phyloP scores from a whole-genome alignment of 1,284 basidiomycete genomes.

The Malassezia furfur region DNA sequence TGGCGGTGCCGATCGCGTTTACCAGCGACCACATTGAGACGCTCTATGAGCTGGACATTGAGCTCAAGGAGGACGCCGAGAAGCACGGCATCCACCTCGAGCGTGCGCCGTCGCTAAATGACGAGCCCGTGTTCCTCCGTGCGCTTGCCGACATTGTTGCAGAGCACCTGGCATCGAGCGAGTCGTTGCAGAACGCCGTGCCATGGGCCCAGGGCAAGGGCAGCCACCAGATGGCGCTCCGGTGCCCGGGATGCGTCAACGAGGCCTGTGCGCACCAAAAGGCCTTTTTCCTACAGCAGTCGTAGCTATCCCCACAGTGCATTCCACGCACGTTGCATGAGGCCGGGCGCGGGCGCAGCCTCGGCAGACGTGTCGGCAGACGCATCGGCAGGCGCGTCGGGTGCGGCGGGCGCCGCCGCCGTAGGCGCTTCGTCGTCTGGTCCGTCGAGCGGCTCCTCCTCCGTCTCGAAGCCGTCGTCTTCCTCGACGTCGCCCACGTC shows the following conservation, averaged over 20 bases:
- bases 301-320: conserved; percentile 12
- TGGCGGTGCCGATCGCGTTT: conserved; percentile 92
- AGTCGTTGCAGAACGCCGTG: conserved; percentile 16
- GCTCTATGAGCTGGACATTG: conserved; percentile 87
- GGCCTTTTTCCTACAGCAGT: conserved; percentile 59
- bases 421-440: not conserved
- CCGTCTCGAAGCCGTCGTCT: not conserved
- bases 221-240: conserved; percentile 70
- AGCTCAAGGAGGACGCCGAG: conserved; percentile 80
- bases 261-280: conserved; percentile 77
- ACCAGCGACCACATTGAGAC: conserved; percentile 99
- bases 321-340: conserved; percentile 14
- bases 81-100: conserved; percentile 83
- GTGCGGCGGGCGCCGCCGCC: not conserved
- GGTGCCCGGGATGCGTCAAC: conserved; percentile 89
- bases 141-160: conserved; percentile 85
- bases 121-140: conserved; percentile 92
- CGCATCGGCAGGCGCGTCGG: not conserved
- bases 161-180: conserved; percentile 57
- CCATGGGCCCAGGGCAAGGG: conserved; percentile 50
- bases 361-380: not conserved
- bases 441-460: not conserved
- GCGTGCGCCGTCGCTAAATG: conserved; percentile 91
- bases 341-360: not conserved
- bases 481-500: not conserved